These are phyloP conservation scores for Neurospora africana DNA, from an alignment of 495 filamentous ascomycete genomes.

Conservation along the genomic window DNA sequence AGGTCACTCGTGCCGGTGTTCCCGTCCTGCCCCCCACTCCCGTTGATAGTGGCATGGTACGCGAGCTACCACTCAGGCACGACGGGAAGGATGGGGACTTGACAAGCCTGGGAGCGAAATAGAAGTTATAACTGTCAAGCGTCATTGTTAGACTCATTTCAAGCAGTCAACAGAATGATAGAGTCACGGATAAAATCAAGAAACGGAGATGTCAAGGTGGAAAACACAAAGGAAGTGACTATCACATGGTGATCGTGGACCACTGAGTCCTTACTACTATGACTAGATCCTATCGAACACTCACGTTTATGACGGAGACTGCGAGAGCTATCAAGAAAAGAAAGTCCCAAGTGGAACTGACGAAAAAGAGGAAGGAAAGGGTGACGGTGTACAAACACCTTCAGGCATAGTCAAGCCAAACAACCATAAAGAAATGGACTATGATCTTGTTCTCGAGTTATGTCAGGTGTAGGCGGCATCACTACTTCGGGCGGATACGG, in stretches of 20 bases:
- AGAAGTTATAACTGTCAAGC: background rate
- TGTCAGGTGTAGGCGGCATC: constrained; percentile 14
- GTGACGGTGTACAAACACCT: no score
- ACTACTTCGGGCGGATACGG: constrained; percentile 13
- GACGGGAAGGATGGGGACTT: background rate
- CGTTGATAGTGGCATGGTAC: background rate
- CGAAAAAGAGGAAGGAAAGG: background rate
- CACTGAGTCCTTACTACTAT: no score
- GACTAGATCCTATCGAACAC: background rate
- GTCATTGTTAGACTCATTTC: background rate
- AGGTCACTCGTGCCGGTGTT: no score
- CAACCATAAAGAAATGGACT: no score
- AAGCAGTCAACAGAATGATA: background rate
- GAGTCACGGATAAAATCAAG: background rate
- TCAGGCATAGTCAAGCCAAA: no score
- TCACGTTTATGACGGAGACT: background rate
- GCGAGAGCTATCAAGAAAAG: no score
- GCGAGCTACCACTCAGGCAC: background rate
- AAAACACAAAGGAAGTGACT: background rate
- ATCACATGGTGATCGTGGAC: background rate
- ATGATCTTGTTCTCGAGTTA: background rate
- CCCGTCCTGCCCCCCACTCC: background rate
- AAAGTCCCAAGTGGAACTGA: background rate
- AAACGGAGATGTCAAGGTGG: background rate
- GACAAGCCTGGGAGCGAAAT: accelerated